Conservation (phyloP, 2,329 filamentous ascomycete genomes). For the Aureobasidium subglaciale region DNA sequence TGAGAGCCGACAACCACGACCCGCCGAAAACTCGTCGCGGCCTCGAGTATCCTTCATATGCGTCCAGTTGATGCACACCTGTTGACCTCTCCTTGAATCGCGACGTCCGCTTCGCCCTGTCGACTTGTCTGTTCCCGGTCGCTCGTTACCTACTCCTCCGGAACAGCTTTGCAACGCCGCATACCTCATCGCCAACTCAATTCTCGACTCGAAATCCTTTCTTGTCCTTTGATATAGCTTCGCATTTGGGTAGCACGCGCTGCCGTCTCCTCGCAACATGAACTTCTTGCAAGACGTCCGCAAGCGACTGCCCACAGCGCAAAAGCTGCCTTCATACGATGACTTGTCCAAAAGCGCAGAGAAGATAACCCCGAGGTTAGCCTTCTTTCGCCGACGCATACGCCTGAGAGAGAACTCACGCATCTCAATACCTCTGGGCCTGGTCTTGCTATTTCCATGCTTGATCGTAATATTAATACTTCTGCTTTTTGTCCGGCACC, state of each 20-base stretch:
- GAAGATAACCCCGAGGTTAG: constrained; percentile 49
- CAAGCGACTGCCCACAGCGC: constrained; percentile 39
- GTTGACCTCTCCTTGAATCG: neutral
- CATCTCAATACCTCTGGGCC: constrained; percentile 83
- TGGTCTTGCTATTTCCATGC: constrained; percentile 86
- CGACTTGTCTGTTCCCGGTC: neutral
- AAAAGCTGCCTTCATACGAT: constrained; percentile 38
- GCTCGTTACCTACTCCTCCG: neutral
- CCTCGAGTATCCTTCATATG: constrained; percentile 8
- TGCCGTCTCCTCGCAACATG: constrained; percentile 27
- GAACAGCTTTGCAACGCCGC: constrained; percentile 10
- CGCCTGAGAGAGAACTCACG: constrained; percentile 85
- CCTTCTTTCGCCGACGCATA: constrained; percentile 80
- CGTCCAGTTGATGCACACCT: constrained; percentile 11
- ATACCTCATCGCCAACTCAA: constrained; percentile 1
- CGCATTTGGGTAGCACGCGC: neutral
- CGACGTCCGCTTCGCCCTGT: constrained; percentile 11
- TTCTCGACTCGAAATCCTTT: neutral
- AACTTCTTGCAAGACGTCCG: constrained; percentile 37
- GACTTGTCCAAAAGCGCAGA: constrained; percentile 36
- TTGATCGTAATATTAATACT: constrained; percentile 88
- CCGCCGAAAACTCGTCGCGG: constrained; percentile 3
- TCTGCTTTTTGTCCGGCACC: constrained; percentile 81
- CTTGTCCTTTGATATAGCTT: neutral
- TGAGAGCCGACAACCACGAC: neutral